Evolutionary conservation across 306 rosid species (phyloP).

Genomic region (Vigna unguiculata): DNA sequence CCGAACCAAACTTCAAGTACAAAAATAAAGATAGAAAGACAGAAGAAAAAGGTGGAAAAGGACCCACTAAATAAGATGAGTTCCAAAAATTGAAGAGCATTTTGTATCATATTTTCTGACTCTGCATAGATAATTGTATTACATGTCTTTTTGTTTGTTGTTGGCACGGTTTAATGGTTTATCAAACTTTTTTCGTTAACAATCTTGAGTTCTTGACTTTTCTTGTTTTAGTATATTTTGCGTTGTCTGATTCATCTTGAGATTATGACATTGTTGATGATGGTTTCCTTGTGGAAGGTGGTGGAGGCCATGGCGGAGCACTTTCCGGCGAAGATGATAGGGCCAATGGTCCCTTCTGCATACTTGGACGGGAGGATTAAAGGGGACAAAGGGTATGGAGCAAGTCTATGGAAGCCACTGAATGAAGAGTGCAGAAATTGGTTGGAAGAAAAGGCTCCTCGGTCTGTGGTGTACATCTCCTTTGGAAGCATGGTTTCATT

Average conservation of each 20-base stretch:
- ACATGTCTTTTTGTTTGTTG: not conserved
- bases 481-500: slow-evolving; percentile 67
- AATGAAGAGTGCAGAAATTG: slow-evolving; percentile 52
- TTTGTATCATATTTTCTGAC: not conserved
- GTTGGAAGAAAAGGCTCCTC: slow-evolving; percentile 52
- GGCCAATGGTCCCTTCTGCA: slow-evolving; percentile 64
- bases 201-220: not conserved
- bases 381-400: slow-evolving; percentile 63
- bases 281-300: slow-evolving; percentile 36
- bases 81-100: not conserved
- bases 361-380: slow-evolving; percentile 56
- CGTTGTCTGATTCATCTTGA: slow-evolving; percentile 3
- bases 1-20: not conserved
- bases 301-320: slow-evolving; percentile 35
- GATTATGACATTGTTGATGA: slow-evolving; percentile 26
- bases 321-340: slow-evolving; percentile 57
- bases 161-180: not conserved
- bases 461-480: slow-evolving; percentile 55
- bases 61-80: not conserved
- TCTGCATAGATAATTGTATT: not conserved
- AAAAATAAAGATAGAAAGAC: not conserved
- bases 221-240: not conserved
- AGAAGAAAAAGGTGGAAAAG: not conserved
- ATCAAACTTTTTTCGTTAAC: not conserved
- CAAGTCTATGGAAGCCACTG: slow-evolving; percentile 57